phyloP scores from a whole-genome alignment of 2,329 filamentous ascomycete species.

The Trichoderma sp. region DNA sequence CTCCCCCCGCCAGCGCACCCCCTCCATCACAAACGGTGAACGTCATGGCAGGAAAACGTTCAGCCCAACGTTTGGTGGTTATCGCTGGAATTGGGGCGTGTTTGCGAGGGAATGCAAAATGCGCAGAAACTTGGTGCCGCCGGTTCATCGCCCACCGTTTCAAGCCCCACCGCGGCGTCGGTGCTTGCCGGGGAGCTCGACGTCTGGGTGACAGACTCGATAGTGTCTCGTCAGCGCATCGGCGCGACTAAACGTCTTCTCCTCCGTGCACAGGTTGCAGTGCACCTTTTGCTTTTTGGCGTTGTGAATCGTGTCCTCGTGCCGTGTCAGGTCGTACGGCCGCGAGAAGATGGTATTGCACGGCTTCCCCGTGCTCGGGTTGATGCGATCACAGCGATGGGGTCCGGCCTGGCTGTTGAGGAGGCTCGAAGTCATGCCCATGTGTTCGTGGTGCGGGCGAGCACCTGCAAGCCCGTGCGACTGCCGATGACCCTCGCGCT shows the following conservation, averaged over 20 bases:
- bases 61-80: background rate
- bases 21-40: background rate
- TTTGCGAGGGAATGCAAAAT: background rate
- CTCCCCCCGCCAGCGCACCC: constrained; percentile 32
- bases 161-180: constrained; percentile 38
- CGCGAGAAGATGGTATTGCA: constrained; percentile 94
- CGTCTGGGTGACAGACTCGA: constrained; percentile 88
- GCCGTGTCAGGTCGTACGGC: constrained; percentile 92
- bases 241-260: constrained; percentile 95
- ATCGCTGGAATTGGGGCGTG: background rate
- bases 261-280: constrained; percentile 89
- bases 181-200: constrained; percentile 73
- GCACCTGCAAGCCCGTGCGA: constrained; percentile 51
- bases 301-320: constrained; percentile 98
- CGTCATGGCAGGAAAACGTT: constrained; percentile 1
- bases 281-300: constrained; percentile 91
- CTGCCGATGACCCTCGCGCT: constrained; percentile 87
- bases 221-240: constrained; percentile 94
- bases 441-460: constrained; percentile 37
- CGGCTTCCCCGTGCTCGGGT: constrained; percentile 90
- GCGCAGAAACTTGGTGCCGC: background rate
- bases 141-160: constrained; percentile 3
- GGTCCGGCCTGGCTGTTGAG: constrained; percentile 90
- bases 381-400: constrained; percentile 89
- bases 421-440: constrained; percentile 54